These are phyloP conservation scores for Torulaspora gathmanii DNA, from an alignment of 805 yeast species.

Conservation along the genomic window DNA sequence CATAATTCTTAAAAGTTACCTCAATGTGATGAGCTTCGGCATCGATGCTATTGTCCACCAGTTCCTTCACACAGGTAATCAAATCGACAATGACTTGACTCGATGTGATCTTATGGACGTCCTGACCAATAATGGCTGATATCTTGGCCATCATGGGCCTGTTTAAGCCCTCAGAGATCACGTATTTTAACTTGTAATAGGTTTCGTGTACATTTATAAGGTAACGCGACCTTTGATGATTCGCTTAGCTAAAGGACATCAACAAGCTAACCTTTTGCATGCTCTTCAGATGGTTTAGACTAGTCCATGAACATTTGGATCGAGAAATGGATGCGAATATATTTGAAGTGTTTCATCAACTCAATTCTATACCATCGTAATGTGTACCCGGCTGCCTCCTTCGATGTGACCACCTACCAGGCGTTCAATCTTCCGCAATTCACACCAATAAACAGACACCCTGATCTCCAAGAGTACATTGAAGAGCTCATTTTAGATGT, in stretches of 20 bases:
- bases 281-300: not conserved
- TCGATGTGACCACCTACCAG: conserved; percentile 36
- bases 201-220: not conserved
- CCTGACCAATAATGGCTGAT: conserved; percentile 42
- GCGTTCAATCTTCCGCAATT: conserved; percentile 41
- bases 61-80: conserved; percentile 72
- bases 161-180: not conserved
- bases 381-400: conserved; percentile 37
- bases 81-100: conserved; percentile 89
- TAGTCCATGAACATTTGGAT: conserved; percentile 23
- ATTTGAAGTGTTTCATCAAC: conserved; percentile 38
- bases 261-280: not conserved
- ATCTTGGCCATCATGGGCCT: conserved; percentile 21
- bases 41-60: conserved; percentile 83
- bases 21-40: conserved; percentile 68
- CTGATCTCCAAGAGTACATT: conserved; percentile 40
- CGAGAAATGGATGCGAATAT: conserved; percentile 31
- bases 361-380: conserved; percentile 37
- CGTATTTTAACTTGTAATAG: not conserved
- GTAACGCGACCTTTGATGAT: not conserved
- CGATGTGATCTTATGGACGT: conserved; percentile 75
- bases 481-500: conserved; percentile 33
- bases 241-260: not conserved
- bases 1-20: conserved; percentile 62
- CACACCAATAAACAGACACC: conserved; percentile 45